Conservation (phyloP, 495 filamentous ascomycete species). For the Hypoxylon cercidicola region DNA sequence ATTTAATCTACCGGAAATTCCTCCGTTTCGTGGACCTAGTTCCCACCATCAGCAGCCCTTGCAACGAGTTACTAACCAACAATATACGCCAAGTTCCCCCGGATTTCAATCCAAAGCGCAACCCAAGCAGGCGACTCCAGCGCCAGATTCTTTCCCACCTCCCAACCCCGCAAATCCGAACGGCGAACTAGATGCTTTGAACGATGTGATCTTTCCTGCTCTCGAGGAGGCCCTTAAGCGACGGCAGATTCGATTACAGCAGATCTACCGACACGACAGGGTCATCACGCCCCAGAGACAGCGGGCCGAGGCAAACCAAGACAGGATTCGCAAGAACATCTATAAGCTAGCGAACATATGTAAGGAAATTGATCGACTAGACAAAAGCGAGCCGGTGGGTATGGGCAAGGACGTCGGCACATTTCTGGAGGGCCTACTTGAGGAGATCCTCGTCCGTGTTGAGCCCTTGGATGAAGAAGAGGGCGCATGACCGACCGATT, state of each 20-base stretch:
- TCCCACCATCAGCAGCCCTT: slow-evolving; percentile 42
- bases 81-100: slow-evolving; percentile 37
- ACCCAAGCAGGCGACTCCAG: slow-evolving; percentile 36
- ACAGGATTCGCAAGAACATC: slow-evolving; percentile 79
- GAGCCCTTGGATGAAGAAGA: slow-evolving; percentile 83
- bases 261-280: slow-evolving; percentile 57
- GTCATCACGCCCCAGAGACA: slow-evolving; percentile 63
- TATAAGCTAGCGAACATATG: slow-evolving; percentile 80
- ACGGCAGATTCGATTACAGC: slow-evolving; percentile 72
- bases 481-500: slow-evolving; percentile 13
- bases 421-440: slow-evolving; percentile 90
- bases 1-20: slow-evolving; percentile 64
- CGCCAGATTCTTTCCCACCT: slow-evolving; percentile 53
- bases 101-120: slow-evolving; percentile 42
- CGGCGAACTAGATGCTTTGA: slow-evolving; percentile 69
- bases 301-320: slow-evolving; percentile 79
- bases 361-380: slow-evolving; percentile 86
- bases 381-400: slow-evolving; percentile 82
- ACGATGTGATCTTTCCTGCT: slow-evolving; percentile 88
- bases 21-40: slow-evolving; percentile 60
- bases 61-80: slow-evolving; percentile 49
- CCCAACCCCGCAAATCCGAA: slow-evolving; percentile 57
- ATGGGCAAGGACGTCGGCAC: slow-evolving; percentile 90
- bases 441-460: slow-evolving; percentile 93
- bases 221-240: slow-evolving; percentile 87